A percentile compares a stretch with the other conserved stretches of the same genome.
Evolutionary conservation across 2,329 filamentous ascomycete genomes (phyloP).

Genomic region (Hymenoscyphus fraxineus): DNA sequence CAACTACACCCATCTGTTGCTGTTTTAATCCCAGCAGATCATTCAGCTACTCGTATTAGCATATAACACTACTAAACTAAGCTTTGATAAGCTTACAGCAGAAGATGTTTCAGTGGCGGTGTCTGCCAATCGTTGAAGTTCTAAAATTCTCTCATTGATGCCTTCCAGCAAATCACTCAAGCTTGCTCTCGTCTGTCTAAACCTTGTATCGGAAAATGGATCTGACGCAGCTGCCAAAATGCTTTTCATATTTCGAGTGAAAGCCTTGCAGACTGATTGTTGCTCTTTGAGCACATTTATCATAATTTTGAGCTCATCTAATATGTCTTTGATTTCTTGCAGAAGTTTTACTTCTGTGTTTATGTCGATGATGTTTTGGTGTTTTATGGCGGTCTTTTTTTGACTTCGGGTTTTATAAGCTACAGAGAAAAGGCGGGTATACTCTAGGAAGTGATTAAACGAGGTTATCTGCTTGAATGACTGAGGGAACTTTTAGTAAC

Average conservation of each 20-base stretch:
- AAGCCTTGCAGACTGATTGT: constrained; percentile 24
- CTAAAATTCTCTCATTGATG: constrained; percentile 1
- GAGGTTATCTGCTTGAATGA: constrained; percentile 4
- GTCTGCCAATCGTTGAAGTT: background rate
- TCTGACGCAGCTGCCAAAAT: background rate
- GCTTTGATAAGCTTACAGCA: background rate
- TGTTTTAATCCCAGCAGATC: constrained; percentile 44
- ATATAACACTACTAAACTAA: background rate
- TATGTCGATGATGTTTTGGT: constrained; percentile 34
- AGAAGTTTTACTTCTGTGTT: constrained; percentile 39
- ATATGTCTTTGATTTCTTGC: constrained; percentile 42
- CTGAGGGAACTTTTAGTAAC: background rate
- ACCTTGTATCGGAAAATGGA: background rate
- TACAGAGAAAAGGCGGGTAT: constrained; percentile 1
- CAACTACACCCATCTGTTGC: constrained; percentile 43
- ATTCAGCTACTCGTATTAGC: constrained; percentile 13
- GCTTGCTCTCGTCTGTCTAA: background rate
- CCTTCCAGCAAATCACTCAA: background rate
- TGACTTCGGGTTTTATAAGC: background rate
- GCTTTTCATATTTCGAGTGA: background rate
- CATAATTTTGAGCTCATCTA: constrained; percentile 45
- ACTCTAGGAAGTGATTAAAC: constrained; percentile 2
- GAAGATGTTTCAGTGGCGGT: constrained; percentile 1
- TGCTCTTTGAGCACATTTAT: constrained; percentile 29
- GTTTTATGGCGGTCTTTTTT: constrained; percentile 1